Base-by-base conservation (phyloP, 1,284 basidiomycete species). In the Malassezia pachydermatis region DNA sequence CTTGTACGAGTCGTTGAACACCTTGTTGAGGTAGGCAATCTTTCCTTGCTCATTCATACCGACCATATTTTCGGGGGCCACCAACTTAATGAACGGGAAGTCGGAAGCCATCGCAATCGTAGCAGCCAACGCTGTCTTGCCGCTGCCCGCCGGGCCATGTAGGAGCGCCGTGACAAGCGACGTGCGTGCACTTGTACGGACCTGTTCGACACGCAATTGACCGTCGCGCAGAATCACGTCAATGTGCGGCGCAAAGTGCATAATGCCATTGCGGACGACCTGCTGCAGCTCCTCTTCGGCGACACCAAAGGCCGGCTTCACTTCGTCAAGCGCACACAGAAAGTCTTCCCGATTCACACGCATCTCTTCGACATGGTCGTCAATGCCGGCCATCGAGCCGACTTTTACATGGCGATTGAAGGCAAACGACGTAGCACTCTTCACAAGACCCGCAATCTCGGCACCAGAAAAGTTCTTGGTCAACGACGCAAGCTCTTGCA, bases 401-500 rank as follows among this genome's bases (percentile, higher is more conserved):
- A 95, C 81, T 76, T 95, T 96, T 67, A 96, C 88, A 73, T 96
- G 92, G 45, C 92, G 79, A 67, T 88, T 94, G 77, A 98, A 94
- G 13, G 94, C 92, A 68, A 94, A 99, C 79, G 84, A 88, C 1
- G 94, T 92, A 25, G 92, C 94, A 63, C 88, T 92, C 78, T 96
- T 98, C 70, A 98, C 86, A 44, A 99, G 77, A 68, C 94, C 94
- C 45, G 82, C 82, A 56, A 99, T 86, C 75, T 99, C 94, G 13
- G 94, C 94, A 57, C 94, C 94, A 4, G 85, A 88, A 71, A 96
- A 99, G 76, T 98, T 98, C 78, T 96, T 99, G 42, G 92, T 96
- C 37, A 81, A 59, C 9, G 77, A 73, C 0, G 94, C 87, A 17
- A 99, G 79, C 72, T 96, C 88, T 5, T 73, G 68, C 11, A 99